Evolutionary conservation across 306 rosid species (phyloP), one percentile per base, ranked within the genome.

Genomic region (Glycine tomentella): DNA sequence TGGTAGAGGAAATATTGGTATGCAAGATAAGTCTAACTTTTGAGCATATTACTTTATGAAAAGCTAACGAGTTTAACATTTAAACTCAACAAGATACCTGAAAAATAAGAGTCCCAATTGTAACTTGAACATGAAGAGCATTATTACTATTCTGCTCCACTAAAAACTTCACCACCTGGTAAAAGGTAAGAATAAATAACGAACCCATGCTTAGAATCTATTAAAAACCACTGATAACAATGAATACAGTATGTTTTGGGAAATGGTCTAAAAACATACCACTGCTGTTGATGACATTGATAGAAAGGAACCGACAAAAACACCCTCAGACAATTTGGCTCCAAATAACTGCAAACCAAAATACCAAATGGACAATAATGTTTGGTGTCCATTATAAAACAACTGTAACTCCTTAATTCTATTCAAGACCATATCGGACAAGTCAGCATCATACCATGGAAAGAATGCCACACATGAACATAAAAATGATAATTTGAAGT

Each of bases 201-300:
- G 46, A 81, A 63, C 44, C 20, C 51, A 68, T 59, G 62, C 63
- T 56, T 34, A 67, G 79, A 71, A 77, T 79, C 63, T 71, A 46
- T 20, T 61, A 68, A 78, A 59, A 36, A 77, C 69, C 45, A 76
- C 20, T 34, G 40, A 66, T 34, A 14, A 68, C 70, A 56, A 75
- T n/a, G 44, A 6, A 17, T 31, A 34, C n/a, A n/a, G 11, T 49
- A 50, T 36, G 72, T 65, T 74, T 69, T 9, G 68, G 68, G 75
- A 81, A 69, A 74, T 56, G 65, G 75, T 53, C 56, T 52, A 66
- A 76, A 82, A 84, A 34, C 82, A 17, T 85, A 93, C 99, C 92
- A 96, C 97, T 45, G 99, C 98, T 36, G 99, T 96, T 76, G 98
- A 96, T 74, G 99, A 96, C 98, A 96, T 96, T 6, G 99, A 96